phyloP scores from a whole-genome alignment of 495 filamentous ascomycete species.

The Penicillium cataractarum region DNA sequence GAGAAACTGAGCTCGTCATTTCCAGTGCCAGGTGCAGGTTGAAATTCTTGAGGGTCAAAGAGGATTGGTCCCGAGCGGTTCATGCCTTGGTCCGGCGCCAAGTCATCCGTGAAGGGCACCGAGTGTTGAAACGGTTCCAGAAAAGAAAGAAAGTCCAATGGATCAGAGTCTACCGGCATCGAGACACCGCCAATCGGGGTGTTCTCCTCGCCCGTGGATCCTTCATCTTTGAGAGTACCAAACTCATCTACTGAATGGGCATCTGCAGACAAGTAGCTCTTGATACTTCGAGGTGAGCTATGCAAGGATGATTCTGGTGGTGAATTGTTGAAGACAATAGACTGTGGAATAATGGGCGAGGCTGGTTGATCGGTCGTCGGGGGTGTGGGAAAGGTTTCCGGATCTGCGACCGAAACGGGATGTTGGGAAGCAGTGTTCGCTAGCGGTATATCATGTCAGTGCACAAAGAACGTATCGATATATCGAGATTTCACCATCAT shows the following conservation, averaged over 20 bases:
- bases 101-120: constrained; percentile 18
- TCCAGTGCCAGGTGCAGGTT: constrained; percentile 11
- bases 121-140: constrained; percentile 26
- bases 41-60: constrained; percentile 10
- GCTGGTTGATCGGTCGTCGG: constrained; percentile 24
- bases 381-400: constrained; percentile 20
- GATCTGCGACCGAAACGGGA: not conserved
- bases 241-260: constrained; percentile 24
- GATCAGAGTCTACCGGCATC: constrained; percentile 23
- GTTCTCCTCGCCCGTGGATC: constrained; percentile 12
- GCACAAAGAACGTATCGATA: too few relatives aligned
- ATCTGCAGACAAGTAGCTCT: constrained; percentile 30
- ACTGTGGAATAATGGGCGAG: constrained; percentile 13
- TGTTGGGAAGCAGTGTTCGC: constrained; percentile 5
- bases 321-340: constrained; percentile 14
- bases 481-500: too few relatives aligned
- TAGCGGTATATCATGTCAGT: not conserved
- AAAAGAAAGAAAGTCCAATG: constrained; percentile 28
- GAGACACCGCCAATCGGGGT: constrained; percentile 18
- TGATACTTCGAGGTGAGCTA: constrained; percentile 24
- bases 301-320: constrained; percentile 24
- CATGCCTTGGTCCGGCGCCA: constrained; percentile 15
- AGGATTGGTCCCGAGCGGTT: constrained; percentile 13
- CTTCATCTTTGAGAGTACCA: constrained; percentile 6
- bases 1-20: constrained; percentile 35